Base-by-base conservation (phyloP, 2,329 filamentous ascomycete genomes). In the Pezizomycotina sp. region DNA sequence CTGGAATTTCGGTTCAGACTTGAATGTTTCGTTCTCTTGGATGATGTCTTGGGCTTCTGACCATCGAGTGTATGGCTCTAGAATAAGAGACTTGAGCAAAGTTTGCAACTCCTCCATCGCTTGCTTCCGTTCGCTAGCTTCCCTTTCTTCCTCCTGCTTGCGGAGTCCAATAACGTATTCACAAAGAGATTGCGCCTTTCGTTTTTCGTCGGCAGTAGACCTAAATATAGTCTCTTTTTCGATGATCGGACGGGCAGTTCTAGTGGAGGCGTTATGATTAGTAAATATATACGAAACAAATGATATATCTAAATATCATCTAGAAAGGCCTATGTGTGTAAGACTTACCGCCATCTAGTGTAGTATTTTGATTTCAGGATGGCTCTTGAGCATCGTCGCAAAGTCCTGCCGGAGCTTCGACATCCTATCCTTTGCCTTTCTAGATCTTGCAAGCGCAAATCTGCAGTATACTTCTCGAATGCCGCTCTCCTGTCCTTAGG, bases 291-390 rank as follows among this genome's bases (percentile, higher is more conserved):
- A 5, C 7, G 20, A 5, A 10, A 18, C 7, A 15, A 13, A 8
- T 16, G 4, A 24, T 23, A 7, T 10, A 21, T 19, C 14, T 27
- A 27, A 13, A 15, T 15, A 22, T 23, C 26, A 9, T 27, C 10
- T 18, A 9, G 22, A 15, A 9, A 35, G 10, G 12, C 13, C 18
- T 6, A 12, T 14, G 16, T 7, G 20, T 28, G 14, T 28, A n/a
- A n/a, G n/a, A 42, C 47, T 25, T 40, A 52, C 67, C 83, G 92
- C 89, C 89, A 98, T 44, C 83, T 77, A 26, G 86, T 93, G 58
- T 91, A 93, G 57, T 93, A 74, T 58, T 84, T n/a, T 89, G 59
- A 98, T 95, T 58, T 98, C 89, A 43, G 84, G 83, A 57, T 98
- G 86, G 48, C 83, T 84, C 60, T 77, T 82, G 48, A 98, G 69